A percentile compares a stretch with the other conserved stretches of the same genome.
Evolutionary conservation across 208 protist genomes (phyloP).

Genomic region (Trypanosoma mega): DNA sequence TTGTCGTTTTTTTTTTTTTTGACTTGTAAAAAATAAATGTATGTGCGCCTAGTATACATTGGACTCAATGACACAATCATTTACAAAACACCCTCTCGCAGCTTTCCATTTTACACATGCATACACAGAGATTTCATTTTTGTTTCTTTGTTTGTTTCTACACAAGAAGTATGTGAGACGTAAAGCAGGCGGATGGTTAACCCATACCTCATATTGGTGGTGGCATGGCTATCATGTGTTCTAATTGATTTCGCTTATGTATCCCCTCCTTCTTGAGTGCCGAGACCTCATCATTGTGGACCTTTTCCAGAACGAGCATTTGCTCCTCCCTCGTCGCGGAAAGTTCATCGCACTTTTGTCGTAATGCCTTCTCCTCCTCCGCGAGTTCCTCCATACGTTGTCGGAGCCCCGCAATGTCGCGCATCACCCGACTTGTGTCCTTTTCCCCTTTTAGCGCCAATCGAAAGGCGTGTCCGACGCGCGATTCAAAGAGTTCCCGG

Average conservation of each 20-base stretch:
- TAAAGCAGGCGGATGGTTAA: too few species aligned
- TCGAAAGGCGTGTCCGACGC: constrained; percentile 83
- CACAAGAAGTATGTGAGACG: too few species aligned
- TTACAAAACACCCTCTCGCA: too few species aligned
- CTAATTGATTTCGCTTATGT: constrained; percentile 74
- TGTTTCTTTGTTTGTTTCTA: too few species aligned
- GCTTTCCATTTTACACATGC: too few species aligned
- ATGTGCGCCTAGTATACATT: too few species aligned
- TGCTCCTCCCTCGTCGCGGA: constrained; percentile 68
- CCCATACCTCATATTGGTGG: constrained; percentile 19
- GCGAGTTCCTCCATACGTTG: constrained; percentile 45
- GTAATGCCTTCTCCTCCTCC: constrained; percentile 62
- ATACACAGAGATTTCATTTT: too few species aligned
- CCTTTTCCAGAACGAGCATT: constrained; percentile 76
- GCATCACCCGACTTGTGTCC: constrained; percentile 61
- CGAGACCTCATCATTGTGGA: constrained; percentile 69
- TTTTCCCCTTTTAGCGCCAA: constrained; percentile 87
- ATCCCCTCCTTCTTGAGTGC: constrained; percentile 78
- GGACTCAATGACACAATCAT: too few species aligned
- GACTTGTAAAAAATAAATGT: too few species aligned
- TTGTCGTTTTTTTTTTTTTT: too few species aligned
- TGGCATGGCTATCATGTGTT: constrained; percentile 69
- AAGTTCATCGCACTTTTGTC: constrained; percentile 62
- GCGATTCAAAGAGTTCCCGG: constrained; percentile 79
- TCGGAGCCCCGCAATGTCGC: constrained; percentile 50